Evolutionary conservation across 148 eudicot genomes (phyloP), one percentile per base, ranked within the genome.

Genomic region (Fallopia convolvulus): DNA sequence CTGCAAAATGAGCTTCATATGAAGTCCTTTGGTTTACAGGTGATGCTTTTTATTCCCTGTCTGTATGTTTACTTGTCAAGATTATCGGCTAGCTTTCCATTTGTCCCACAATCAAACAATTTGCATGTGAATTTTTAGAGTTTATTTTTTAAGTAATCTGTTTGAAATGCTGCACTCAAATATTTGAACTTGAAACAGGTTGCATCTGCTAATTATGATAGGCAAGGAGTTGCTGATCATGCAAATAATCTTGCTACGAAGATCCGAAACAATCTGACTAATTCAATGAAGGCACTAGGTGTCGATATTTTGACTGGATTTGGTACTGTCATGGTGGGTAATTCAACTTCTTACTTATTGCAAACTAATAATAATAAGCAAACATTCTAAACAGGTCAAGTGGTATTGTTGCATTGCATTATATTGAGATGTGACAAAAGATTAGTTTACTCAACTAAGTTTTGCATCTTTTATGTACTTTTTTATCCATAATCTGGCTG

Each of bases 21-120:
- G 93, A 96, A 93, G 83, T 84, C 98, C 52, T 96, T 96, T 84
- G 99, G 99, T 83, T 80, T 96, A 81, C 99, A 96, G 95, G 99
- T 96, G 72, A 68, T 68, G 44, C 10, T 36, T 39, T 39, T 68
- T 39, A 14, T 0, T 36, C 20, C 20, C 42, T 66, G n/a, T 41
- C 8, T 41, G 44, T 41, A 41, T 41, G 44, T 41, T 4, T 4
- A 41, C 44, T 41, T 41, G 44, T 41, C 5, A 5, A 41, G 44
- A 26, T 26, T 26, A 26, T 26, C 30, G 30, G 30, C 30, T 26
- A 26, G 30, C 30, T 41, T 41, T 41, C 8, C 4, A 41, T 8
- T 41, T 41, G 7, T 5, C 5, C 44, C 44, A 41, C 44, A 4
- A 41, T 41, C 44, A 41, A 41, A 41, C 44, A 41, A 41, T 41